Base-by-base conservation (phyloP, 768 basidiomycete genomes). In the Phanerochaete sordida region DNA sequence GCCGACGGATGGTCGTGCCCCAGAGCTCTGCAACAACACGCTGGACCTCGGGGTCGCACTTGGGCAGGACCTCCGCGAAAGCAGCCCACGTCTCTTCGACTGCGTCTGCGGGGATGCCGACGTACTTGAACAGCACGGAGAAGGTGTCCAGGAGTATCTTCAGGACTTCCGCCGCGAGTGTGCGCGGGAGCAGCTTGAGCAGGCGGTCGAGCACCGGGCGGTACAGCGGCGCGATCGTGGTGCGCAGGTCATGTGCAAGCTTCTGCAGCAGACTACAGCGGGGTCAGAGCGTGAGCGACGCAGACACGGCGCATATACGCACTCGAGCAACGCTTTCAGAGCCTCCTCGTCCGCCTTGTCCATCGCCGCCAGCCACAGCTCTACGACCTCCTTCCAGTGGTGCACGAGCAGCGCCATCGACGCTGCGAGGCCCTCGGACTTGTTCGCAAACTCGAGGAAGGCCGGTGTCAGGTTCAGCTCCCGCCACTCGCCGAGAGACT, bases 1-100 rank as follows among this genome's bases (percentile, higher is more conserved):
- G 73, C 64, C 90, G 81, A 51, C 95, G 79, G 45, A 96, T 67
- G 0, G 88, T 80, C 0, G 83, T 84, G 0, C 87, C 91, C 95
- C 93, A 97, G 3, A 93, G 91, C 68, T 97, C 93, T 0, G 92
- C 88, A 11, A 90, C 80, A 1, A 89, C 85, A 26, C 89, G 76
- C 67, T 90, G 90, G 2, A 92, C 81, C 59, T 94, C 90, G 0
- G 84, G 80, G 57, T 81, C 74, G 69, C 89, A 91, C 59, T 76
- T 80, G 2, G 81, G 80, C 9, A 93, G 69, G 1, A 79, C 74
- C 0, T 70, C 67, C 26, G 77, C 76, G 43, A 93, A 73, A 28
- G 73, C 66, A 5, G 70, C 57, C 91, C 91, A 93, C 2, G 89
- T 86, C 45, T 79, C 75, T 45, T 81, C 77, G 26, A 89, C 68